Evolutionary conservation across 345 rosid genomes (phyloP).

Genomic region (Corchorus olitorius): DNA sequence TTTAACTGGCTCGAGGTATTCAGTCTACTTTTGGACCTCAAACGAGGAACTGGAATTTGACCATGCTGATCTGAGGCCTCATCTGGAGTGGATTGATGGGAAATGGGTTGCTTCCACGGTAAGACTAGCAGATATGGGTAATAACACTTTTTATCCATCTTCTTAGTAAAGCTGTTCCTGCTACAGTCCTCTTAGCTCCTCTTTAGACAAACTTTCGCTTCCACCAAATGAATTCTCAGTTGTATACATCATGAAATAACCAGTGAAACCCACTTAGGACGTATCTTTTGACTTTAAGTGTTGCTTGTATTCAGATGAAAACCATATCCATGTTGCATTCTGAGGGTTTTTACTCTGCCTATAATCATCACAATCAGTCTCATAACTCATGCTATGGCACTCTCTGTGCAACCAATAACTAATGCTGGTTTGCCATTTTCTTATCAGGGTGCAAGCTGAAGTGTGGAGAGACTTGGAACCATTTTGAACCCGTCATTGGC

Average conservation of each 20-base stretch:
- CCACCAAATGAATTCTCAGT: too few species aligned
- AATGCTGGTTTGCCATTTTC: background rate
- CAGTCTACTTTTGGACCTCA: slow-evolving; percentile 40
- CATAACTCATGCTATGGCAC: background rate
- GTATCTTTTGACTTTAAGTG: background rate
- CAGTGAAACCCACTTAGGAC: background rate
- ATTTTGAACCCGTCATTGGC: background rate
- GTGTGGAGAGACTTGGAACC: background rate
- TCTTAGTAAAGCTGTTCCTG: background rate
- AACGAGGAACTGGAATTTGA: slow-evolving; percentile 39
- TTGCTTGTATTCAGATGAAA: background rate
- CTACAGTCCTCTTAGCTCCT: background rate
- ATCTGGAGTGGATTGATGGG: slow-evolving; percentile 53
- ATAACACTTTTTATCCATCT: background rate
- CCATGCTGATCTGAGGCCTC: slow-evolving; percentile 48
- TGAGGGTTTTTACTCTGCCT: background rate
- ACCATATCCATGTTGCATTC: background rate
- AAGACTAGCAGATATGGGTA: slow-evolving; percentile 19
- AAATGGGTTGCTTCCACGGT: slow-evolving; percentile 56
- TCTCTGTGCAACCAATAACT: background rate
- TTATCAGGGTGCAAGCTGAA: background rate
- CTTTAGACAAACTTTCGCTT: background rate
- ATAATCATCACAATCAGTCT: background rate
- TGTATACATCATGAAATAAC: background rate
- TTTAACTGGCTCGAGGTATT: slow-evolving; percentile 29